Percentiles rank a stretch among this genome's conserved stretches.
phyloP scores from a whole-genome alignment of 1,139 yeast genomes.

The Geotrichum carabidarum region DNA sequence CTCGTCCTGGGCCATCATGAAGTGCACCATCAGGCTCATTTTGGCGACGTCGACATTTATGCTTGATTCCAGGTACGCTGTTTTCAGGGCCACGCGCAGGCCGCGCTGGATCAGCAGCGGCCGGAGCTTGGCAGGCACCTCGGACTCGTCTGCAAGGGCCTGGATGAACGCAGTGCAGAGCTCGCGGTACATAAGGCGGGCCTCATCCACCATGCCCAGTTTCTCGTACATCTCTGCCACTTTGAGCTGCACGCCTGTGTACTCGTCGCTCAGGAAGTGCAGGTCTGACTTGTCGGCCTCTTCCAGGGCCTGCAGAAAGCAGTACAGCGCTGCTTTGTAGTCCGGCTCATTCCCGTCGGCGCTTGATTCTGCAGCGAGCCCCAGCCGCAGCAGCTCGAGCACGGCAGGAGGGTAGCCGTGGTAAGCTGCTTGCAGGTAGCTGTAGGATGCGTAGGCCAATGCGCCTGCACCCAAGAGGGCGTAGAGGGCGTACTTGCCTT shows the following conservation, averaged over 20 bases:
- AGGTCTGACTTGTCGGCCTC: slow-evolving; percentile 40
- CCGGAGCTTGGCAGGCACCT: slow-evolving; percentile 34
- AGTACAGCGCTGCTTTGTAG: slow-evolving; percentile 59
- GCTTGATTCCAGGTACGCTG: slow-evolving; percentile 51
- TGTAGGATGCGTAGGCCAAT: slow-evolving; percentile 10
- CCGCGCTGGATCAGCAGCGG: slow-evolving; percentile 68
- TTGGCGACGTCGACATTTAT: slow-evolving; percentile 50
- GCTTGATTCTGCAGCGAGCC: slow-evolving; percentile 68
- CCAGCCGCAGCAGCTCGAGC: slow-evolving; percentile 65
- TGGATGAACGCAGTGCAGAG: slow-evolving; percentile 56
- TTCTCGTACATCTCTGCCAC: slow-evolving; percentile 82
- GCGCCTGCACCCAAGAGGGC: neutral
- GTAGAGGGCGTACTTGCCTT: neutral
- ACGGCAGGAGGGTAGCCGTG: slow-evolving; percentile 51
- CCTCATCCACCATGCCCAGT: slow-evolving; percentile 55
- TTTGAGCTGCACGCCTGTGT: slow-evolving; percentile 81
- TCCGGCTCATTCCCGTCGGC: slow-evolving; percentile 42
- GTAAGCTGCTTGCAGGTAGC: slow-evolving; percentile 22
- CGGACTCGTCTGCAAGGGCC: slow-evolving; percentile 41
- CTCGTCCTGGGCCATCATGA: slow-evolving; percentile 61
- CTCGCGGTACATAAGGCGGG: slow-evolving; percentile 61
- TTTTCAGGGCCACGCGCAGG: slow-evolving; percentile 60
- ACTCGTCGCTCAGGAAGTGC: slow-evolving; percentile 53
- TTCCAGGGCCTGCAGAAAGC: slow-evolving; percentile 54
- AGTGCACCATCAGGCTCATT: slow-evolving; percentile 60